Percentiles rank a stretch among this genome's conserved stretches.
These are phyloP conservation scores for Cladophialophora exuberans DNA, from an alignment of 2,329 filamentous ascomycete genomes.

Conservation along the genomic window DNA sequence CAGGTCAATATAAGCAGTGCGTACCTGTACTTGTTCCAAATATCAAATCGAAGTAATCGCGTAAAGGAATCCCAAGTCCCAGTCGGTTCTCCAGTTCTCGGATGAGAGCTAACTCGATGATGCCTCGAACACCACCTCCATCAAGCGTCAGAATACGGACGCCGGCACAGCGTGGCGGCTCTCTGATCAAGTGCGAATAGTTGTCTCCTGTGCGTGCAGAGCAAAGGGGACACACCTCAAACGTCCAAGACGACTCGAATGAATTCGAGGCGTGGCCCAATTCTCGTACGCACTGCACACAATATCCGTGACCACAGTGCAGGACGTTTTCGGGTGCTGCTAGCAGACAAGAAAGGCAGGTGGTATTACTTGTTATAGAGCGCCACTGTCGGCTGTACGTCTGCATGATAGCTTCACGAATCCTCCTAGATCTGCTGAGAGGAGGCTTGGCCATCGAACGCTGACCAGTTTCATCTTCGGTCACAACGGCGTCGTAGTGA, in stretches of 20 bases:
- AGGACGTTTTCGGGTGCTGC: constrained; percentile 11
- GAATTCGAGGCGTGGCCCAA: constrained; percentile 1
- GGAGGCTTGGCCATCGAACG: constrained; percentile 6
- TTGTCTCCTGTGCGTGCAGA: background rate
- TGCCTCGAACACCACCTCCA: constrained; percentile 24
- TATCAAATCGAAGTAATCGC: constrained; percentile 26
- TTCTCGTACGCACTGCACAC: constrained; percentile 10
- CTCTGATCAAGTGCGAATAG: constrained; percentile 19
- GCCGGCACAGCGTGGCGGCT: constrained; percentile 21
- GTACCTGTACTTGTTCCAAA: constrained; percentile 26
- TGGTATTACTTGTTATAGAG: constrained; percentile 9
- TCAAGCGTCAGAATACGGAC: constrained; percentile 26
- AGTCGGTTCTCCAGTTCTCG: constrained; percentile 19
- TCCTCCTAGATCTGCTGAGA: background rate
- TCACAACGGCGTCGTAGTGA: constrained; percentile 7
- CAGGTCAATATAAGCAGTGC: background rate
- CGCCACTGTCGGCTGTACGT: constrained; percentile 2
- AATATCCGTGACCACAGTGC: constrained; percentile 12
- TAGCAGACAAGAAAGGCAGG: constrained; percentile 11
- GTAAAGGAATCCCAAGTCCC: constrained; percentile 20
- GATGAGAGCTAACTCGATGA: constrained; percentile 25
- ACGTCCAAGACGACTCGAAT: constrained; percentile 12
- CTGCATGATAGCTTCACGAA: constrained; percentile 2
- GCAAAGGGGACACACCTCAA: constrained; percentile 10
- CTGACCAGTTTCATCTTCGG: background rate